Percentiles rank a stretch among this genome's conserved stretches.
Evolutionary conservation across 345 rosid genomes (phyloP).

Genomic region (Brassica rapa): DNA sequence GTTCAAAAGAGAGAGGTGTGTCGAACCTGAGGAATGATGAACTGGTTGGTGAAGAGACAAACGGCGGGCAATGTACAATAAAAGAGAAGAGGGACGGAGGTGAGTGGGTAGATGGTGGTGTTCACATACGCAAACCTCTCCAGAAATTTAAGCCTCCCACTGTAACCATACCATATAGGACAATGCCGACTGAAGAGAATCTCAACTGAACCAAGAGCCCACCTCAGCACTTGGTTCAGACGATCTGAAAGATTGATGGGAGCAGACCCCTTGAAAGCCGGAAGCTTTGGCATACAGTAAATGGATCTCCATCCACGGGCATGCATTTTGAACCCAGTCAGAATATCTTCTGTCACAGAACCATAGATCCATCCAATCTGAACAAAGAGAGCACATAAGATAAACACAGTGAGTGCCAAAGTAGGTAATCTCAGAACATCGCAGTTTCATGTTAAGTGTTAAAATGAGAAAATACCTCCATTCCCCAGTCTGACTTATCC

Average conservation of each 20-base stretch:
- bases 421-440: neutral
- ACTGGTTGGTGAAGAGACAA: constrained; percentile 88
- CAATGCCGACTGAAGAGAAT: constrained; percentile 95
- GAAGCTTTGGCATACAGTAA: constrained; percentile 86
- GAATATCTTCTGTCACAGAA: constrained; percentile 94
- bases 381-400: constrained; percentile 17
- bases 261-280: constrained; percentile 94
- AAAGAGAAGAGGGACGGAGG: constrained; percentile 83
- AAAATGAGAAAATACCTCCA: constrained; percentile 52
- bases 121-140: constrained; percentile 86
- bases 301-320: constrained; percentile 97
- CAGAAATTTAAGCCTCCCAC: constrained; percentile 84
- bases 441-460: constrained; percentile 3
- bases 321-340: constrained; percentile 98
- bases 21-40: constrained; percentile 90
- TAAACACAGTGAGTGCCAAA: constrained; percentile 10
- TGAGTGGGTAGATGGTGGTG: constrained; percentile 88
- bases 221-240: constrained; percentile 94
- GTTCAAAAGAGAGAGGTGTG: constrained; percentile 1
- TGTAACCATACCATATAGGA: constrained; percentile 93
- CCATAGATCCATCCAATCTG: constrained; percentile 99
- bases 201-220: constrained; percentile 95
- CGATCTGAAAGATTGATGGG: constrained; percentile 97
- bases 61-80: constrained; percentile 92
- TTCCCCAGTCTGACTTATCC: constrained; percentile 94